Evolutionary conservation across 768 basidiomycete genomes (phyloP).

Genomic region (Rhodotorula graminis): DNA sequence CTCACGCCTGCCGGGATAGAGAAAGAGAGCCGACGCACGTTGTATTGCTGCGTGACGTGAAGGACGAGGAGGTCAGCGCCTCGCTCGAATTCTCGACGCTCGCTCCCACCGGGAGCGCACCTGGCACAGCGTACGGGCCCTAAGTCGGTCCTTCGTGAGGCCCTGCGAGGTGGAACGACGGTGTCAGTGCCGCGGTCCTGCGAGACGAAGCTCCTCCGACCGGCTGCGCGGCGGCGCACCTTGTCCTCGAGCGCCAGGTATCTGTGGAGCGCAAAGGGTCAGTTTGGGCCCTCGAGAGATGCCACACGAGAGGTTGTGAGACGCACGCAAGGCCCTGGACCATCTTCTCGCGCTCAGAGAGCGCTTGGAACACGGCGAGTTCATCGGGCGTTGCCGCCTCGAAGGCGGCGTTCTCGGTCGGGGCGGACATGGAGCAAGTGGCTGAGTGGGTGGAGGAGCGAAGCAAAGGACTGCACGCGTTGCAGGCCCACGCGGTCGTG

Average conservation of each 20-base stretch:
- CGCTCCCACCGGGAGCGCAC: not conserved
- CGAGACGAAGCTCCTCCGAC: not conserved
- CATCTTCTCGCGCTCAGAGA: conserved; percentile 2
- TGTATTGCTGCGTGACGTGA: conserved; percentile 2
- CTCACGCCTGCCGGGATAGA: no score
- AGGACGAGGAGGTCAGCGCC: not conserved
- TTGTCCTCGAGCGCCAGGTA: conserved; percentile 8
- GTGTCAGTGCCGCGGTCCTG: not conserved
- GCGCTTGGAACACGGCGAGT: not conserved
- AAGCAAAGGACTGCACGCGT: no score
- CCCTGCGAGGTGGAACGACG: not conserved
- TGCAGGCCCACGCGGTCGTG: no score
- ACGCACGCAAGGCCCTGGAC: conserved; percentile 1
- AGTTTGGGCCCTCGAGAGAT: no score
- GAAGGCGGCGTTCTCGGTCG: not conserved
- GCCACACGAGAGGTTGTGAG: no score
- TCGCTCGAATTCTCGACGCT: no score
- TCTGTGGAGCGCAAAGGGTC: not conserved
- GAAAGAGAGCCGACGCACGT: not conserved
- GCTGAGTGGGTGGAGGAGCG: no score
- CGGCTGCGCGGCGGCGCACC: not conserved
- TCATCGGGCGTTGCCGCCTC: not conserved
- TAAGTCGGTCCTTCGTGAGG: not conserved
- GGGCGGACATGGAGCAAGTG: no score
- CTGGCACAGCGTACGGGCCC: not conserved